Evolutionary conservation across 2,329 filamentous ascomycete genomes (phyloP).

Genomic region (Phialemoniopsis sp.): DNA sequence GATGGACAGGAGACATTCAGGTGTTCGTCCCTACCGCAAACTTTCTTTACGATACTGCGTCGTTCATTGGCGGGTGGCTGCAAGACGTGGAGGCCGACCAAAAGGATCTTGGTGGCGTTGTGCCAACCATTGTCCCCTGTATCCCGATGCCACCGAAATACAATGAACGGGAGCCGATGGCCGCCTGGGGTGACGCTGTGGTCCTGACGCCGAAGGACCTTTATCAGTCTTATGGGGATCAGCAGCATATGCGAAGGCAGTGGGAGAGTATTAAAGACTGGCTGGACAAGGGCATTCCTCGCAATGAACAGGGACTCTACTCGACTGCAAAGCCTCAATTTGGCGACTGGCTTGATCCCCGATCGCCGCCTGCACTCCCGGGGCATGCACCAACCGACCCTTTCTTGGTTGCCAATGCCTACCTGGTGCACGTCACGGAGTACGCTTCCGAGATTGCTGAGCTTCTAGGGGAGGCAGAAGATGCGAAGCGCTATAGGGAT

Average conservation of each 20-base stretch:
- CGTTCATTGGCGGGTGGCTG: slow-evolving; percentile 34
- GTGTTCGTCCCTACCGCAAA: slow-evolving; percentile 34
- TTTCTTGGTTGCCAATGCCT: slow-evolving; percentile 29
- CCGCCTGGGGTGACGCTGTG: slow-evolving; percentile 24
- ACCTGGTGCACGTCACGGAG: slow-evolving; percentile 27
- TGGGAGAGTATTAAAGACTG: slow-evolving; percentile 22
- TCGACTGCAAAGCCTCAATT: slow-evolving; percentile 27
- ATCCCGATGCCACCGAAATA: background rate
- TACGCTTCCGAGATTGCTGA: slow-evolving; percentile 17
- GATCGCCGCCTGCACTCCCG: slow-evolving; percentile 26
- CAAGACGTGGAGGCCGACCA: slow-evolving; percentile 33
- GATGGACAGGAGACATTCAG: slow-evolving; percentile 39
- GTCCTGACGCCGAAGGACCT: slow-evolving; percentile 23
- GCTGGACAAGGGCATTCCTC: slow-evolving; percentile 20
- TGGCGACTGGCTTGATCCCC: slow-evolving; percentile 36
- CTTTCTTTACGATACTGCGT: slow-evolving; percentile 33
- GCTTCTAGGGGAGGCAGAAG: slow-evolving; percentile 13
- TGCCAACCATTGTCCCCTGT: background rate
- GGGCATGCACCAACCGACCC: slow-evolving; percentile 23
- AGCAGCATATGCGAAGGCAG: slow-evolving; percentile 17
- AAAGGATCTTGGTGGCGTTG: background rate
- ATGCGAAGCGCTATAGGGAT: slow-evolving; percentile 13
- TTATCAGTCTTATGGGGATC: slow-evolving; percentile 22
- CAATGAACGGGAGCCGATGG: slow-evolving; percentile 9
- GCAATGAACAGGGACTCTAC: no score